Percentiles rank a stretch among this genome's conserved stretches.
Conservation (phyloP, 176 grass and related monocot genomes). For the maize (Zea mays) region Zm-B73-REFERENCE-NAM-5.0 NC_050096.1:59718001-59718500, state of each 20-base stretch:
- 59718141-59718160: not conserved
- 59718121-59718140: too few species aligned
- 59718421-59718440: not conserved
- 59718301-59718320: slow-evolving; percentile 66
- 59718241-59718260: slow-evolving; percentile 94
- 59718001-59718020: too few species aligned
- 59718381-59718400: slow-evolving; percentile 11
- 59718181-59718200: slow-evolving; percentile 58
- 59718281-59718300: slow-evolving; percentile 75
- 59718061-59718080: too few species aligned
- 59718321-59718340: slow-evolving; percentile 67
- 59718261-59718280: slow-evolving; percentile 78
- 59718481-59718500: slow-evolving; percentile 94
- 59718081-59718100: too few species aligned
- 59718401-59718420: slow-evolving; percentile 2
- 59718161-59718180: slow-evolving; percentile 20
- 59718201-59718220: slow-evolving; percentile 83
- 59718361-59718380: slow-evolving; percentile 18
- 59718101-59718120: too few species aligned
- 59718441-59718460: not conserved
- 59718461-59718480: not conserved
- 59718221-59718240: slow-evolving; percentile 92
- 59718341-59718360: slow-evolving; percentile 23
- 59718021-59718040: too few species aligned
- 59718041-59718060: too few species aligned